phyloP scores from a whole-genome alignment of 176 grass and related monocot genomes.

The Oryza meyeriana region DNA sequence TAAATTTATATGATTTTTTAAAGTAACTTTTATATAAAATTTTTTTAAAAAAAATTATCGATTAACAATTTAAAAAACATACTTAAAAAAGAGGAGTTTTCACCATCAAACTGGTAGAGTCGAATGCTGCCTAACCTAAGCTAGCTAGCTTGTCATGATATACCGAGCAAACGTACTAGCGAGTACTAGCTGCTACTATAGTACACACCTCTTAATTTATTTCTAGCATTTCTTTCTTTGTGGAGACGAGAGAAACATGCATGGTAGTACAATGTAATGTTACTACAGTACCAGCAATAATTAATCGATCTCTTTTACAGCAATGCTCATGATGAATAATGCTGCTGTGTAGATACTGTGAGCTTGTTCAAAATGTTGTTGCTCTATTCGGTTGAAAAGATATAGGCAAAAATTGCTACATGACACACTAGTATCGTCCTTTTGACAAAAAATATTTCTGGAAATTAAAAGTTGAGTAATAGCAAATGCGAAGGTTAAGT shows the following conservation, averaged over 20 bases:
- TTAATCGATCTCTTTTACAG: not conserved
- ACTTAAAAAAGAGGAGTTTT: too few species aligned
- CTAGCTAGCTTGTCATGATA: not conserved
- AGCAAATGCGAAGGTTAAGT: not conserved
- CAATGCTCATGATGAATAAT: not conserved
- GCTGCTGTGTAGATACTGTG: not conserved
- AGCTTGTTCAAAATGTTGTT: too few species aligned
- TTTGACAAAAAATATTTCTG: not conserved
- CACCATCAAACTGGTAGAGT: too few species aligned
- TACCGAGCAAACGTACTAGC: not conserved
- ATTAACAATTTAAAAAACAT: too few species aligned
- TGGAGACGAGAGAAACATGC: not conserved
- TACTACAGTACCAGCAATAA: not conserved
- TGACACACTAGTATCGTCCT: too few species aligned
- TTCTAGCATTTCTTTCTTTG: not conserved
- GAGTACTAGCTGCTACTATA: too few species aligned
- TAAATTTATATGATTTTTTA: too few species aligned
- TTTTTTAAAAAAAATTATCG: too few species aligned
- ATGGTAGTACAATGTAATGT: not conserved
- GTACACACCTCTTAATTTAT: not conserved
- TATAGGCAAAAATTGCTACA: too few species aligned
- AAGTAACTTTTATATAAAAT: too few species aligned
- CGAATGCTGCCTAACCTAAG: not conserved
- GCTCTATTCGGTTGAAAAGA: too few species aligned
- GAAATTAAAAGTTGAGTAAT: not conserved